Evolutionary conservation across 1,284 basidiomycete genomes (phyloP).

Genomic region (Ustilago curta): DNA sequence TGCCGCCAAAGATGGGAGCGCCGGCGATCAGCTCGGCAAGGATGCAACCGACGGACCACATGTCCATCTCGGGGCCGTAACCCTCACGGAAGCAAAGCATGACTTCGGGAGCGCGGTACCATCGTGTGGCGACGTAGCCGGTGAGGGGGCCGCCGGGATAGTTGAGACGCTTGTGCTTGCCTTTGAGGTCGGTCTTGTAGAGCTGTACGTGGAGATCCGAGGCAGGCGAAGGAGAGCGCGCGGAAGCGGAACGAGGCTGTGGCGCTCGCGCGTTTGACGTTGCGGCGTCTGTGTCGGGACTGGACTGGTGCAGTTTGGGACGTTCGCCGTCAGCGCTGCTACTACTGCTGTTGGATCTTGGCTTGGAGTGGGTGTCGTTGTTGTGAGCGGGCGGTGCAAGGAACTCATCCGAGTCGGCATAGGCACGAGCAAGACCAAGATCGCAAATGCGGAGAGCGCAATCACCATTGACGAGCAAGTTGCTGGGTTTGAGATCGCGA

Average conservation of each 20-base stretch:
- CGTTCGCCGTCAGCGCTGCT: slow-evolving; percentile 27
- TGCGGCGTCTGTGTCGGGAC: slow-evolving; percentile 1
- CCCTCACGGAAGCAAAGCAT: slow-evolving; percentile 68
- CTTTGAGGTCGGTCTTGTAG: slow-evolving; percentile 50
- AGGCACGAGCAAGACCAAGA: slow-evolving; percentile 66
- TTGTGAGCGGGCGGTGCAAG: slow-evolving; percentile 19
- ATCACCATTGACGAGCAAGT: slow-evolving; percentile 68
- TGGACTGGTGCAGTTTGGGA: slow-evolving; percentile 6
- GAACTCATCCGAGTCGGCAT: slow-evolving; percentile 37
- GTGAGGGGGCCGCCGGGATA: slow-evolving; percentile 68
- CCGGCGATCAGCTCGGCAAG: slow-evolving; percentile 66
- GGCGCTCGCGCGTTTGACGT: background rate
- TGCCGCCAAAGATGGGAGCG: slow-evolving; percentile 66
- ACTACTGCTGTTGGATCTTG: slow-evolving; percentile 20
- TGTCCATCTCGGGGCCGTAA: slow-evolving; percentile 67
- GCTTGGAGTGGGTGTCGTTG: slow-evolving; percentile 22
- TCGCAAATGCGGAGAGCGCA: slow-evolving; percentile 67
- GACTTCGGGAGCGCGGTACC: slow-evolving; percentile 68
- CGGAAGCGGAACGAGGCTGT: slow-evolving; percentile 16
- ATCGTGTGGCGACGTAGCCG: slow-evolving; percentile 67
- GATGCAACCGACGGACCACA: slow-evolving; percentile 69
- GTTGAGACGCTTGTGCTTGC: slow-evolving; percentile 56
- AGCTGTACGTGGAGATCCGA: slow-evolving; percentile 47
- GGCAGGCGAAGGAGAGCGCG: slow-evolving; percentile 32
- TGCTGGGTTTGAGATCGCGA: slow-evolving; percentile 68